Evolutionary conservation across 1,139 yeast species (phyloP), one percentile per base, ranked within the genome.

Genomic region (Hemisphaericaspora lyxosophila): DNA sequence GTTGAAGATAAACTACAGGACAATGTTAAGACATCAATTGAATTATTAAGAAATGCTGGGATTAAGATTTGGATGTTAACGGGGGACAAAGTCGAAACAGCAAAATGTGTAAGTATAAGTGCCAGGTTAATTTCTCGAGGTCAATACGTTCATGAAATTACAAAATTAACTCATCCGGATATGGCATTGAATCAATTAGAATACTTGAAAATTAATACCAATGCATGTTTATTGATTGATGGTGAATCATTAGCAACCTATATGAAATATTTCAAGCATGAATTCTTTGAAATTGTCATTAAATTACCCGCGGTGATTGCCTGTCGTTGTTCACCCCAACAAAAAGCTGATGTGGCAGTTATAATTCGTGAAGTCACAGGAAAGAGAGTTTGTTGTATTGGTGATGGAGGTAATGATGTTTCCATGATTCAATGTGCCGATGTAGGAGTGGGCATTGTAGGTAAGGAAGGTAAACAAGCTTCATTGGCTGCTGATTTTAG

Each of bases 391-490:
- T 90, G 97, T 51, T 92, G 98, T 58, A 94, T 94, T 51, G 99
- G 99, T 36, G 99, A 94, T 62, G 99, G 99, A 49, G 99, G 99
- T 51, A 94, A 94, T 55, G 99, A 94, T 62, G 99, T 94, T 26
- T 86, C 95, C 53, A 94, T 94, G 99, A 94, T 94, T 50, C 98
- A 92, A 63, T 86, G 95, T 51, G 98, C 99, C 0, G 96, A 94
- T 65, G 96, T 94, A 8, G 99, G 99, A 41, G 96, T 94, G 28
- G 99, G 99, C 39, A 92, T 94, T 50, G 98, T 92, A 18, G 99
- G 99, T 29, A 94, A 94, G 58, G 99, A 94, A 61, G 99, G 99
- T 20, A 84, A 84, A 49, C 99, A 94, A 59, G 98, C 98, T 0
- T 88, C 97, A 1, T 68, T 94, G 39, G 96, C 97, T 3, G 98